Percentiles rank a stretch among this genome's conserved stretches.
These are phyloP conservation scores for Microthyrium microscopicum DNA, from an alignment of 2,329 filamentous ascomycete genomes.

Conservation along the genomic window DNA sequence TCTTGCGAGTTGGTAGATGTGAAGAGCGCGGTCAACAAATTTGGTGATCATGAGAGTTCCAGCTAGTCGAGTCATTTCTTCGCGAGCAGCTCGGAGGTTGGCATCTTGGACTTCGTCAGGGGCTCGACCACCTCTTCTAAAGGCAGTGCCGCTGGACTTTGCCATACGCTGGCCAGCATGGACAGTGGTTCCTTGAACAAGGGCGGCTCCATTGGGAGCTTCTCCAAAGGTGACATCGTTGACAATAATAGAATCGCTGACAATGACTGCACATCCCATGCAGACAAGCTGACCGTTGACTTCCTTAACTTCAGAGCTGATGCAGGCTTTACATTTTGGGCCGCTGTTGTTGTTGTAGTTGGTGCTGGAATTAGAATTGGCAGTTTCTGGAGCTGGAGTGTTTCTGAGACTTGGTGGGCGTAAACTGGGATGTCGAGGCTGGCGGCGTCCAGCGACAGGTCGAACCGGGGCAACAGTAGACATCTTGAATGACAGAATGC, in stretches of 20 bases:
- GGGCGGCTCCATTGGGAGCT: conserved; percentile 64
- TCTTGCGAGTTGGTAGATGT: conserved; percentile 2
- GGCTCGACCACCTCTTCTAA: conserved; percentile 31
- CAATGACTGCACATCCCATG: conserved; percentile 66
- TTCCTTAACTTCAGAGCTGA: conserved; percentile 4
- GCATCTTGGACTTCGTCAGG: conserved; percentile 44
- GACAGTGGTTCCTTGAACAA: conserved; percentile 81
- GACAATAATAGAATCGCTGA: conserved; percentile 78
- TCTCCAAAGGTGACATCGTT: conserved; percentile 87
- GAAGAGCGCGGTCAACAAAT: neutral
- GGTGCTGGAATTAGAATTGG: no score
- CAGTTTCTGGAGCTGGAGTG: no score
- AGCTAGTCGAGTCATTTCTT: conserved; percentile 30
- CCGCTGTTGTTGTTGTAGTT: no score
- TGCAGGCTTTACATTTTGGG: no score
- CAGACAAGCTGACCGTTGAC: conserved; percentile 34
- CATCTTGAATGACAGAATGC: no score
- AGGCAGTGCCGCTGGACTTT: conserved; percentile 37
- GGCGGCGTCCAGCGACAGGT: no score
- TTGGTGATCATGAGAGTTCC: conserved; percentile 3
- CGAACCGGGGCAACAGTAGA: no score
- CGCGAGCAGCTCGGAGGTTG: conserved; percentile 23
- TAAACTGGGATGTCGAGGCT: no score
- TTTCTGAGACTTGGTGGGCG: no score
- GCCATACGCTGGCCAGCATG: conserved; percentile 72